Percentiles rank a stretch among this genome's conserved stretches.
These are phyloP conservation scores for Cornus kousa DNA, from an alignment of 148 eudicot species.

Conservation along the genomic window DNA sequence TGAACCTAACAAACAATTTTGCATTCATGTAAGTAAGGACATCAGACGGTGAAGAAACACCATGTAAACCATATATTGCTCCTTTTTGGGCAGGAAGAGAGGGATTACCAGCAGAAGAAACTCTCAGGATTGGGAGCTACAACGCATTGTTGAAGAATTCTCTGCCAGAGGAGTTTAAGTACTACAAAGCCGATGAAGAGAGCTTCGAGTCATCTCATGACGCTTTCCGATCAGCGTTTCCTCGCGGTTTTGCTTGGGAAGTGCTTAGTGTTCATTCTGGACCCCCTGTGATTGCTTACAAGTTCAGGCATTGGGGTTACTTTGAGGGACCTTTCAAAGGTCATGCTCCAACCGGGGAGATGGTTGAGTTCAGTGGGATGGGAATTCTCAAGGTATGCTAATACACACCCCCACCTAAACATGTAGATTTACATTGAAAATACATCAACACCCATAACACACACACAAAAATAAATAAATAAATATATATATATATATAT, in stretches of 20 bases:
- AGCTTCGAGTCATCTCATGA: constrained; percentile 83
- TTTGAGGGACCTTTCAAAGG: constrained; percentile 85
- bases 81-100: constrained; percentile 51
- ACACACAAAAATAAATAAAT: no score
- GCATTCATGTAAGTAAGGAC: no score
- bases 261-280: constrained; percentile 69
- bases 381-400: constrained; percentile 64
- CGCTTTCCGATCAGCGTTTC: constrained; percentile 61
- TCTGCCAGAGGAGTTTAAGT: constrained; percentile 57
- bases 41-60: no score
- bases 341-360: constrained; percentile 72
- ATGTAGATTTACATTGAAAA: not conserved
- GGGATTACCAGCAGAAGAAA: constrained; percentile 76
- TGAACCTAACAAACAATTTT: not conserved
- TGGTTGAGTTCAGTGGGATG: constrained; percentile 78
- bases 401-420: not conserved
- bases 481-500: no score
- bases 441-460: not conserved
- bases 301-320: constrained; percentile 93
- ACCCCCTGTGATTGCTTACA: constrained; percentile 70
- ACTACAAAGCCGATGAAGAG: constrained; percentile 77
- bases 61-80: no score
- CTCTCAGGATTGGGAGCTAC: constrained; percentile 63
- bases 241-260: constrained; percentile 92
- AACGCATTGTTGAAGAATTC: constrained; percentile 66